Evolutionary conservation across 352 stramenopile genomes (phyloP), one percentile per base, ranked within the genome.

Genomic region (Globisporangium rhizosaccharum): DNA sequence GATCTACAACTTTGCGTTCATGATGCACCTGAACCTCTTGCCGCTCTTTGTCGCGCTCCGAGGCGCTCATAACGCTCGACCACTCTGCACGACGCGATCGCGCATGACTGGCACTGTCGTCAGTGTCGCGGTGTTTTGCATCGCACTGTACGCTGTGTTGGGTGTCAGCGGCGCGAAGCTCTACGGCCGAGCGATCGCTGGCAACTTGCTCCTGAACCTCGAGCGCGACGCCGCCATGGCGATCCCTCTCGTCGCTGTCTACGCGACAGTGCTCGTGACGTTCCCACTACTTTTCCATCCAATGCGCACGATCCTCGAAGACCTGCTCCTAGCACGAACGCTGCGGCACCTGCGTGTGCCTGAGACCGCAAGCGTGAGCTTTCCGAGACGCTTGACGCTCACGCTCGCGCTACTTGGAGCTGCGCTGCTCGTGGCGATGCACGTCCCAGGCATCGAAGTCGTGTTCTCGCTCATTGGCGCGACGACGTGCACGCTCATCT

Each of bases 1-100:
- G 23, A 87, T 93, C 66, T 91, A 84, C 72, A 91, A 83, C 59
- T 91, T 87, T 59, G 79, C 79, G n/a, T 93, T 91, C 65, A 89
- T 91, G 79, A 86, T 89, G 75, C 83, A 93, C 26, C 57, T 93
- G 58, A 93, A 93, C 61, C 62, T 93, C 17, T 60, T 91, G 23
- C 81, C 83, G 65, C 67, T 91, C 15, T 91, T 89, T 59, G 79
- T 86, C 49, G 75, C 88, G 52, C 59, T 88, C 20, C 81, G 81
- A 7, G 77, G 77, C 37, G 3, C 67, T 58, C 42, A 85, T 82
- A 56, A 87, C 88, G 78, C 78, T 67, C 45, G 60, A 54, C 48
- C 79, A 69, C 46, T 37, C 6, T 10, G 10, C 8, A 18, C 28
- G 14, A 20, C 28, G 50, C 50, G 50, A 2, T 39, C 25, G 2